These are phyloP conservation scores for Davidsoniella neocaledoniae DNA, from an alignment of 2,329 filamentous ascomycete genomes.

Conservation along the genomic window DNA sequence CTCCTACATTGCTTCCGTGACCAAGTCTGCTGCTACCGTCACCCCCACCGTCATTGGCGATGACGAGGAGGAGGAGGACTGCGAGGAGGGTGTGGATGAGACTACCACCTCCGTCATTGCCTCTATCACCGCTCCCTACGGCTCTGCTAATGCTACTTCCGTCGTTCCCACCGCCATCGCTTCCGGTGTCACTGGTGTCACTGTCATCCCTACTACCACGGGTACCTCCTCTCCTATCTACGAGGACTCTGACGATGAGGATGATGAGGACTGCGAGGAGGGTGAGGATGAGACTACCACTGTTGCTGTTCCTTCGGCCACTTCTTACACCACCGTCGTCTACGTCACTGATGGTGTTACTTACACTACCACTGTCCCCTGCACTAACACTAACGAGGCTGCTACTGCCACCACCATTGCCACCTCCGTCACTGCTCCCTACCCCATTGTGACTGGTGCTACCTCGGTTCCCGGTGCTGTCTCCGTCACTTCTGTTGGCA, in stretches of 20 bases:
- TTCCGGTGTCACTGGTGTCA: neutral
- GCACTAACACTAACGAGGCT: neutral
- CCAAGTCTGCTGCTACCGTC: neutral
- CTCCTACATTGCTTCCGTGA: neutral
- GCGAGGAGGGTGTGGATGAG: neutral
- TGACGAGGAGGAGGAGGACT: neutral
- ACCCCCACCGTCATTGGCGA: neutral
- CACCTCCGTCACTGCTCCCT: neutral
- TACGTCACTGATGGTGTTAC: conserved; percentile 4
- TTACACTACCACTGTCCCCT: conserved; percentile 1
- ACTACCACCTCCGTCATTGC: neutral
- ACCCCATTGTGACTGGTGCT: neutral
- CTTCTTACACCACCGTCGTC: neutral
- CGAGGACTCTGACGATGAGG: neutral
- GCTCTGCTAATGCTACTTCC: neutral
- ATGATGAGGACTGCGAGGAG: conserved; percentile 3
- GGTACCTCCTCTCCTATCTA: neutral
- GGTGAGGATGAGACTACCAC: conserved; percentile 1
- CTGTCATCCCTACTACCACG: neutral
- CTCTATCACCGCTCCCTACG: neutral
- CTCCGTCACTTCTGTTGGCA: neutral
- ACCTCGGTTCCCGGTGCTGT: neutral
- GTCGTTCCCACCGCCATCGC: neutral
- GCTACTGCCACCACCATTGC: neutral
- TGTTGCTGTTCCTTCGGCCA: neutral